Evolutionary conservation across 306 rosid species (phyloP), one percentile per base, ranked within the genome.

Genomic region (Astragalus glycyphyllos): DNA sequence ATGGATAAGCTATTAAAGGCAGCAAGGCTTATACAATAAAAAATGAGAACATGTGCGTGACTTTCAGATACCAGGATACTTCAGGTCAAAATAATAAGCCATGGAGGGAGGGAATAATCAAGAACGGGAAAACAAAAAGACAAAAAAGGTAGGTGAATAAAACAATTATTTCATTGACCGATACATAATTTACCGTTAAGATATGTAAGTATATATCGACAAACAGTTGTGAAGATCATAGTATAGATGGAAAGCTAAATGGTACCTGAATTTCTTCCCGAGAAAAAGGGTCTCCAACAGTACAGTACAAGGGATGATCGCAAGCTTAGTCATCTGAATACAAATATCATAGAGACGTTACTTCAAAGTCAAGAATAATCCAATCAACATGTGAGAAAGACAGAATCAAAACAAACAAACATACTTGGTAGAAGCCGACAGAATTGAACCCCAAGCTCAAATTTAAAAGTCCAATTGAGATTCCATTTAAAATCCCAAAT

Each of bases 381-480:
- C 26, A 71, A 69, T 50, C 34, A 78, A 45, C 51, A 17, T 6
- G 20, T 14, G 73, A 53, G 56, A 67, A 64, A 71, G 64, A 69
- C 35, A 60, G 48, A 60, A 79, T 9, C 26, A 63, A 5, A 49
- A 50, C 68, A 71, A 38, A 48, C 29, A 84, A 48, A 26, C 42
- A 44, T 82, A 94, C 98, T 86, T 94, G 98, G 83, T 94, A 94
- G 71, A 94, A 94, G 69, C 98, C 98, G 81, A 94, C 98, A 47
- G 98, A 94, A 78, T 94, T 94, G 83, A 94, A 94, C 45, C 98
- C 98, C 82, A 94, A 74, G 88, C 98, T 94, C 78, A 94, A 87
- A 79, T 94, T 94, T 79, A 94, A 77, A 75, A 94, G 98, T 54
- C 98, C 98, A 73, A 94, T 94, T 48, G 98, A 94, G 84, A 90